phyloP scores from a whole-genome alignment of 805 yeast genomes.

The Metschnikowia hibisci region DNA sequence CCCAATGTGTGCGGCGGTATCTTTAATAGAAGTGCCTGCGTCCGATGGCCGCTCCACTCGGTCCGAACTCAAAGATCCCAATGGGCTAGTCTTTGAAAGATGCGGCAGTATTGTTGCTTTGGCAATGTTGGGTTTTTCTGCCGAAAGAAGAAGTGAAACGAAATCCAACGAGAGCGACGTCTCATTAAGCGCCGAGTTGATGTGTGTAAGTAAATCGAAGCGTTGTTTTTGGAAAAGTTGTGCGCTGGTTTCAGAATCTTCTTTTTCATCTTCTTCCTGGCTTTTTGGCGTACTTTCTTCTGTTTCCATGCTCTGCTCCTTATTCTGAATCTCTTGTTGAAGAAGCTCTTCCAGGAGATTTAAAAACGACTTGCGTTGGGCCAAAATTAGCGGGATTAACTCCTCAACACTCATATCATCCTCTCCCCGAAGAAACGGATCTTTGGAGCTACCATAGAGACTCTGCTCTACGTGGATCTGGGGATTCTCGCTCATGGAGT shows the following conservation, averaged over 20 bases:
- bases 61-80: slow-evolving; percentile 65
- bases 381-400: slow-evolving; percentile 55
- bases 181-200: slow-evolving; percentile 77
- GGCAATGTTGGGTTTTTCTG: slow-evolving; percentile 81
- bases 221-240: slow-evolving; percentile 49
- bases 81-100: slow-evolving; percentile 65
- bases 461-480: slow-evolving; percentile 26
- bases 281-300: not conserved
- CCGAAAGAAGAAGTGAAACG: slow-evolving; percentile 75
- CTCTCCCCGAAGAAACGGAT: slow-evolving; percentile 39
- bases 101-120: slow-evolving; percentile 85
- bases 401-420: slow-evolving; percentile 47
- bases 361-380: slow-evolving; percentile 57
- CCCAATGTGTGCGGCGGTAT: slow-evolving; percentile 41
- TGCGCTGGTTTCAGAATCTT: slow-evolving; percentile 16
- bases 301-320: slow-evolving; percentile 4
- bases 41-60: slow-evolving; percentile 22
- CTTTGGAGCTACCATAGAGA: slow-evolving; percentile 29
- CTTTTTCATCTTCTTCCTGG: slow-evolving; percentile 8
- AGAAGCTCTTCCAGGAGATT: slow-evolving; percentile 56
- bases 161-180: slow-evolving; percentile 85
- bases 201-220: slow-evolving; percentile 47
- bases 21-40: slow-evolving; percentile 13
- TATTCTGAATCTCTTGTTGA: slow-evolving; percentile 38
- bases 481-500: slow-evolving; percentile 11